Conservation (phyloP, 805 yeast species). For the Zygosaccharomyces kombuchaensis region DNA sequence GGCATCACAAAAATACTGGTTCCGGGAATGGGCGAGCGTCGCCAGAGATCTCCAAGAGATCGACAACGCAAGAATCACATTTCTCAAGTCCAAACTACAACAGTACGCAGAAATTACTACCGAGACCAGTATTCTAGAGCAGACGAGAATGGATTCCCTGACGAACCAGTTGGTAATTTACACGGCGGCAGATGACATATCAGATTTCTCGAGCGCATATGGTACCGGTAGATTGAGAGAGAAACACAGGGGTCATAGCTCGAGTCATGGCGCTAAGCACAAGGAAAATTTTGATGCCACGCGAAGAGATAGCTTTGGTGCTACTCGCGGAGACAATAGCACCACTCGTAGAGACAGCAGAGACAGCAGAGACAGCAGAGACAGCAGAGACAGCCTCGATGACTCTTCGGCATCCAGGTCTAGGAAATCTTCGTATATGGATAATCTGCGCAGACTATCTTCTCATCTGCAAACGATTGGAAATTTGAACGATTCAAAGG, state of each 20-base stretch:
- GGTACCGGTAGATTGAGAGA: constrained; percentile 35
- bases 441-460: constrained; percentile 30
- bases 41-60: constrained; percentile 30
- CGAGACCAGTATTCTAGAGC: constrained; percentile 30
- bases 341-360: background rate
- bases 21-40: constrained; percentile 31
- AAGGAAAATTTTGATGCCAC: background rate
- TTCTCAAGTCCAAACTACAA: constrained; percentile 28
- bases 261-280: background rate
- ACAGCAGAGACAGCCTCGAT: background rate
- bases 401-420: constrained; percentile 1
- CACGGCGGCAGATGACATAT: constrained; percentile 31
- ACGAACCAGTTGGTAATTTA: constrained; percentile 24
- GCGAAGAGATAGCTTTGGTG: background rate
- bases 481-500: background rate
- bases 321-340: background rate
- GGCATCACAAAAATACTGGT: constrained; percentile 32
- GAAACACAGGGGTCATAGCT: constrained; percentile 10
- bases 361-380: background rate
- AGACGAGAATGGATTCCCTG: constrained; percentile 26
- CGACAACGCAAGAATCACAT: constrained; percentile 29
- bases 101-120: constrained; percentile 24
- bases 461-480: constrained; percentile 18
- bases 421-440: constrained; percentile 16
- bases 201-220: constrained; percentile 29